Conservation (phyloP, 2,329 filamentous ascomycete species). For the Botrytis medusae region DNA sequence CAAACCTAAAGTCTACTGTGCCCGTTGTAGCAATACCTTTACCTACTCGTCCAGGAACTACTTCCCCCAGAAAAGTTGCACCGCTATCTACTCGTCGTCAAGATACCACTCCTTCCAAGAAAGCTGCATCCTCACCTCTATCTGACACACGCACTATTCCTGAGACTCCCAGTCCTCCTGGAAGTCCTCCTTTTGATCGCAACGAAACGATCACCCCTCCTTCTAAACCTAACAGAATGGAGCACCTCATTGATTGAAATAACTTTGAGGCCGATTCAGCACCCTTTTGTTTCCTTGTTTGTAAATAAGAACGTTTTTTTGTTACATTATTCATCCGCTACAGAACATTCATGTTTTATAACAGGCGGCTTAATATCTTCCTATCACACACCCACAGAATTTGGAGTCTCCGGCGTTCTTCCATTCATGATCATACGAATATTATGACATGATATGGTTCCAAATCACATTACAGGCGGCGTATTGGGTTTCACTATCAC, state of each 20-base stretch:
- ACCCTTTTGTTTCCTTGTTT: slow-evolving; percentile 2
- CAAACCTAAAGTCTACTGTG: slow-evolving; percentile 26
- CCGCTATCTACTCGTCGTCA: neutral
- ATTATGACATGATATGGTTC: slow-evolving; percentile 13
- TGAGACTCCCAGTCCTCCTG: neutral
- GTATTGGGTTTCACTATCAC: slow-evolving; percentile 11
- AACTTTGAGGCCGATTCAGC: neutral
- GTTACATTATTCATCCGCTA: neutral
- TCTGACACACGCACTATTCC: slow-evolving; percentile 2
- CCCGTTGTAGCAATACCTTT: slow-evolving; percentile 11
- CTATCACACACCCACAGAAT: neutral
- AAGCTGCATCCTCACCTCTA: neutral
- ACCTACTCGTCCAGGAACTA: slow-evolving; percentile 1
- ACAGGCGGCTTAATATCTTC: neutral
- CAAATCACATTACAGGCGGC: slow-evolving; percentile 11
- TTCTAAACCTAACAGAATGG: neutral
- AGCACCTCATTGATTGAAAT: neutral
- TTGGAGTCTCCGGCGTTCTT: slow-evolving; percentile 19
- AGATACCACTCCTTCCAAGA: neutral
- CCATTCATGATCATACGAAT: slow-evolving; percentile 16
- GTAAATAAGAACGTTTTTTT: slow-evolving; percentile 14
- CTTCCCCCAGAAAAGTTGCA: slow-evolving; percentile 18
- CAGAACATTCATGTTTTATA: slow-evolving; percentile 4
- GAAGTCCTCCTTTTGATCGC: slow-evolving; percentile 8
- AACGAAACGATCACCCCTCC: slow-evolving; percentile 2